These are phyloP conservation scores for Omphalea diandra DNA, from an alignment of 441 rosid genomes.

Conservation along the genomic window DNA sequence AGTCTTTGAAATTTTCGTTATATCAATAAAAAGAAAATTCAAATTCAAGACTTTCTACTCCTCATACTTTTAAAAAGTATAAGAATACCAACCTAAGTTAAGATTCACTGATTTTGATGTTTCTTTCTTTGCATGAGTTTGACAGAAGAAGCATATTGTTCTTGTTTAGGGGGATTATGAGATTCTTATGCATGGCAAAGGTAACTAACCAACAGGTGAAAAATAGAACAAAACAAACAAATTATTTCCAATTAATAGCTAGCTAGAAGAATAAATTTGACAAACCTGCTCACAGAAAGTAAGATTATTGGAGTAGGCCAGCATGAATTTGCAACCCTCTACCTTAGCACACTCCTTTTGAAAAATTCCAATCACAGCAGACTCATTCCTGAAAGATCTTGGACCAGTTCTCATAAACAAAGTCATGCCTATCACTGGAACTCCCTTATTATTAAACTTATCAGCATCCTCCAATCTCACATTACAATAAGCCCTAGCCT, in stretches of 20 bases:
- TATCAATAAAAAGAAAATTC: no score
- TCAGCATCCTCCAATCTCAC: conserved; percentile 26
- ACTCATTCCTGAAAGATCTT: conserved; percentile 64
- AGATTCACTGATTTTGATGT: no score
- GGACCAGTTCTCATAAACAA: conserved; percentile 61
- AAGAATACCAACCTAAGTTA: no score
- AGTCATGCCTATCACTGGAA: conserved; percentile 47
- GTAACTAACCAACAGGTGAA: no score
- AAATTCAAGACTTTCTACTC: no score
- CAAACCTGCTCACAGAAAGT: conserved; percentile 66
- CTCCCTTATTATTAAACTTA: background rate
- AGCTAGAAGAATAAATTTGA: background rate
- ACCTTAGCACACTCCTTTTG: conserved; percentile 49
- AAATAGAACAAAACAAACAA: background rate
- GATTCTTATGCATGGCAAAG: background rate
- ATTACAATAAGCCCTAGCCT: conserved; percentile 53
- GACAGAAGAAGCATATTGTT: no score
- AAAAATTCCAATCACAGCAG: conserved; percentile 43
- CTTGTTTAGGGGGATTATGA: no score
- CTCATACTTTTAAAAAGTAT: no score
- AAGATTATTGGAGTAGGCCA: conserved; percentile 58
- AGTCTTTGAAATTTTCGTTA: no score
- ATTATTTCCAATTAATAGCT: background rate
- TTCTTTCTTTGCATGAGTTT: no score
- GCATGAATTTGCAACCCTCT: conserved; percentile 49